phyloP scores from a whole-genome alignment of 495 filamentous ascomycete genomes.

The Jackrogersella minutella region DNA sequence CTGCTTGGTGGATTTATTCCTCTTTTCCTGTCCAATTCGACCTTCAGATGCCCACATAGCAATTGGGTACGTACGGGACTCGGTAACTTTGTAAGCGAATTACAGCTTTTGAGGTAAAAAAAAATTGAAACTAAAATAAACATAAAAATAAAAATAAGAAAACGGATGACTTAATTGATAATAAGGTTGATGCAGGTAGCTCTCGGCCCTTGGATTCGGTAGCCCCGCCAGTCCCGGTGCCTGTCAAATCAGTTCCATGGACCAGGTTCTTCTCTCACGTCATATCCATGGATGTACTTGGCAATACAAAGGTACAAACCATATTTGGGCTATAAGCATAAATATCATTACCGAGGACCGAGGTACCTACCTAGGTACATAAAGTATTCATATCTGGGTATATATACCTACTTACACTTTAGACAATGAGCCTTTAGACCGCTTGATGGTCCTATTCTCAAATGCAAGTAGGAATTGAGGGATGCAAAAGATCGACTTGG shows the following conservation, averaged over 20 bases:
- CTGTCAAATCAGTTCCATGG: background rate
- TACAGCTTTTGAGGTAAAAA: background rate
- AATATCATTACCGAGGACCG: background rate
- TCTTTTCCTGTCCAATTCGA: conserved; percentile 18
- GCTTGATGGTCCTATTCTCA: too few relatives aligned
- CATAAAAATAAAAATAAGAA: too few relatives aligned
- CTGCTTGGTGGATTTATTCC: conserved; percentile 9
- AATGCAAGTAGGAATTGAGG: background rate
- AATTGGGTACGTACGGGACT: background rate
- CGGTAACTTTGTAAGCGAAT: background rate
- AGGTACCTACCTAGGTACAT: too few relatives aligned
- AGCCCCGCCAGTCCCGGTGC: background rate
- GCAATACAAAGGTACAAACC: too few relatives aligned
- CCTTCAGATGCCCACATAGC: conserved; percentile 17
- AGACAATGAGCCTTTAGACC: too few relatives aligned
- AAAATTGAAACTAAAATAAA: too few relatives aligned
- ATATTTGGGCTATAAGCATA: background rate
- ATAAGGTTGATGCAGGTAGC: too few relatives aligned
- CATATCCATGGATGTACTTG: background rate
- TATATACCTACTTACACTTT: too few relatives aligned
- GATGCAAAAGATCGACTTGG: background rate
- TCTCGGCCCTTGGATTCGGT: background rate
- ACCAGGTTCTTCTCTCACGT: background rate
- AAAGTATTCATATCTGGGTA: background rate
- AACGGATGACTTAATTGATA: too few relatives aligned